A percentile compares a stretch with the other conserved stretches of the same genome.
phyloP scores from a whole-genome alignment of 805 yeast genomes.

The Starmerella apicola region DNA sequence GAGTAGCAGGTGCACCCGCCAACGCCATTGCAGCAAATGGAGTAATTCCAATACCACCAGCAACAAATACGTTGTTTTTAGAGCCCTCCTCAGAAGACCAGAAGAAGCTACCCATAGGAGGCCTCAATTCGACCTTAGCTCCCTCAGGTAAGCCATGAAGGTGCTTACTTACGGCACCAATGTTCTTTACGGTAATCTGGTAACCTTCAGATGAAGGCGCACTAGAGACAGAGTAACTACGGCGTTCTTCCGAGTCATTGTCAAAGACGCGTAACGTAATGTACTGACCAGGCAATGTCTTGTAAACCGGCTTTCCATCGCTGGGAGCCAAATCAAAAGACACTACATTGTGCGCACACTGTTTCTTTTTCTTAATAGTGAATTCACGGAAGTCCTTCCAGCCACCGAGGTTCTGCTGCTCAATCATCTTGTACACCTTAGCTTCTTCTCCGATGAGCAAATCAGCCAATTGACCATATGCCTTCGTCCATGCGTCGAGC shows the following conservation, averaged over 20 bases:
- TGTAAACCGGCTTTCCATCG: conserved; percentile 28
- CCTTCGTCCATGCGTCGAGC: conserved; percentile 51
- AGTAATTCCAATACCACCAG: conserved; percentile 60
- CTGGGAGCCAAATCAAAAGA: conserved; percentile 40
- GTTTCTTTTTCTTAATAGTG: conserved; percentile 31
- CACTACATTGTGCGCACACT: conserved; percentile 38
- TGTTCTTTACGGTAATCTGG: conserved; percentile 43
- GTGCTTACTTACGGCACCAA: conserved; percentile 29
- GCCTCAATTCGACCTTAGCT: conserved; percentile 37
- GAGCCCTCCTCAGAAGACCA: conserved; percentile 2
- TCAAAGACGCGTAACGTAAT: conserved; percentile 28
- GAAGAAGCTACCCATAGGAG: conserved; percentile 48
- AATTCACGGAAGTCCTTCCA: conserved; percentile 55
- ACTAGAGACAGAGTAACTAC: conserved; percentile 50
- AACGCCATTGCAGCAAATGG: conserved; percentile 43
- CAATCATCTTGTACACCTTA: conserved; percentile 32
- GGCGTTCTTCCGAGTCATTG: conserved; percentile 33
- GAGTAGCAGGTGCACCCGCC: conserved; percentile 26
- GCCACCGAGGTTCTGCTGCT: conserved; percentile 28
- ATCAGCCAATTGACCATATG: conserved; percentile 53
- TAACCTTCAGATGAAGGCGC: conserved; percentile 31
- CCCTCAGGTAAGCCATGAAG: conserved; percentile 45
- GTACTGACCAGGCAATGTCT: conserved; percentile 36
- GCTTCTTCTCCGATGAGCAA: conserved; percentile 45
- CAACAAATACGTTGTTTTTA: conserved; percentile 32